Percentiles rank a stretch among this genome's conserved stretches.
phyloP scores from a whole-genome alignment of 2,329 filamentous ascomycete species.

The Trichoderma cornu-damae region DNA sequence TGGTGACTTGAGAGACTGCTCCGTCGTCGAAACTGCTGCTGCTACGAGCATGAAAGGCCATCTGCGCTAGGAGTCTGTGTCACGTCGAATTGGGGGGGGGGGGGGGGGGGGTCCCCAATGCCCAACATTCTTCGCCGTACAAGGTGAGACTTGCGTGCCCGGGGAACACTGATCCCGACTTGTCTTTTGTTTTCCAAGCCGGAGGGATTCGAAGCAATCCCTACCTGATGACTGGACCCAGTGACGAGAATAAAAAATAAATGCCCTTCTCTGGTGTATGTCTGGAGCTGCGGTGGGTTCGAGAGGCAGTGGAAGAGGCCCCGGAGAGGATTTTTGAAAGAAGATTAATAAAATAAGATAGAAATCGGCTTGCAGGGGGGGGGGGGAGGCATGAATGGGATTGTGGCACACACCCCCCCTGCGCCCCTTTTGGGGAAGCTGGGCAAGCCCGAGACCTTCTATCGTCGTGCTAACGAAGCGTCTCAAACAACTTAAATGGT shows the following conservation, averaged over 20 bases:
- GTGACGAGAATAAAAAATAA: conserved; percentile 7
- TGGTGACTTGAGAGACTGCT: no score
- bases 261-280: conserved; percentile 1
- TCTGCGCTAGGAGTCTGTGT: no score
- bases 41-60: background rate
- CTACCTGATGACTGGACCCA: background rate
- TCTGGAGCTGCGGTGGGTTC: conserved; percentile 4
- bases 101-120: no score
- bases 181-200: background rate
- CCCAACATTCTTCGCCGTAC: no score
- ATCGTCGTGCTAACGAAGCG: background rate
- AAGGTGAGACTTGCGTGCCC: no score
- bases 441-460: conserved; percentile 1
- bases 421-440: background rate
- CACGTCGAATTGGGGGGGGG: no score
- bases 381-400: background rate
- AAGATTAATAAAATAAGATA: conserved; percentile 15
- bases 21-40: background rate
- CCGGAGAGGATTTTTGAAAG: no score
- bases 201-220: background rate
- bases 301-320: background rate
- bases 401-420: background rate
- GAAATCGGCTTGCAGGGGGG: conserved; percentile 10
- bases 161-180: no score
- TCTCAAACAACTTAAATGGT: background rate